phyloP scores from a whole-genome alignment of 805 yeast species.

The Wickerhamomyces chaumierensis region DNA sequence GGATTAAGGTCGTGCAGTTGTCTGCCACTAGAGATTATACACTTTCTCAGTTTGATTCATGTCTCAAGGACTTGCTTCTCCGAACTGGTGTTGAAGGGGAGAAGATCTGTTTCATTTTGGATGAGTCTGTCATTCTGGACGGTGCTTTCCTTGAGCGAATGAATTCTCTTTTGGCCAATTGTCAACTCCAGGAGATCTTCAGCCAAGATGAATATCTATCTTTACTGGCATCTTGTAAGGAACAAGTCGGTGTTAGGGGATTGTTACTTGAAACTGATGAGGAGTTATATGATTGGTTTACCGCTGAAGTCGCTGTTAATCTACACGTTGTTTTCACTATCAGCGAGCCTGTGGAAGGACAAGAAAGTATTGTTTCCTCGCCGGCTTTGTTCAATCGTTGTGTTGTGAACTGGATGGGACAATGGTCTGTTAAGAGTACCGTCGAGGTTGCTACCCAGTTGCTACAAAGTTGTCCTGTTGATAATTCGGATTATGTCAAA shows the following conservation, averaged over 20 bases:
- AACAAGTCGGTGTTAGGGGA: slow-evolving; percentile 49
- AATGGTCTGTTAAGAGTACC: slow-evolving; percentile 51
- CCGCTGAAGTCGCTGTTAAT: slow-evolving; percentile 50
- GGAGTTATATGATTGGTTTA: slow-evolving; percentile 70
- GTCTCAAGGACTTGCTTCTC: slow-evolving; percentile 42
- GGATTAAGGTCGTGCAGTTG: slow-evolving; percentile 49
- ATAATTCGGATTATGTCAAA: slow-evolving; percentile 27
- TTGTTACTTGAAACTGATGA: slow-evolving; percentile 51
- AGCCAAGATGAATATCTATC: slow-evolving; percentile 55
- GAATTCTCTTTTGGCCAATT: slow-evolving; percentile 88
- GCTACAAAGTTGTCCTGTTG: slow-evolving; percentile 40
- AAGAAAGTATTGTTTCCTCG: slow-evolving; percentile 43
- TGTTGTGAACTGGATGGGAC: slow-evolving; percentile 82
- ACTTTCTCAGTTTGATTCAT: slow-evolving; percentile 54
- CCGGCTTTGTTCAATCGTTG: slow-evolving; percentile 89
- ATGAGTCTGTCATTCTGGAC: slow-evolving; percentile 68
- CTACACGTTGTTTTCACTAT: slow-evolving; percentile 78
- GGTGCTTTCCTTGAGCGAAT: slow-evolving; percentile 79
- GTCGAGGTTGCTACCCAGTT: slow-evolving; percentile 35
- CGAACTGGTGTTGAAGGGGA: slow-evolving; percentile 45
- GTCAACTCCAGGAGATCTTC: slow-evolving; percentile 85
- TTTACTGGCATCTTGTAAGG: slow-evolving; percentile 43
- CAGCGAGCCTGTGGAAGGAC: slow-evolving; percentile 30
- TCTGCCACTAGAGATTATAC: slow-evolving; percentile 42
- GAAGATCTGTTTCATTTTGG: slow-evolving; percentile 59